phyloP scores from a whole-genome alignment of 352 stramenopile species.

The Phytophthora citricola region DNA sequence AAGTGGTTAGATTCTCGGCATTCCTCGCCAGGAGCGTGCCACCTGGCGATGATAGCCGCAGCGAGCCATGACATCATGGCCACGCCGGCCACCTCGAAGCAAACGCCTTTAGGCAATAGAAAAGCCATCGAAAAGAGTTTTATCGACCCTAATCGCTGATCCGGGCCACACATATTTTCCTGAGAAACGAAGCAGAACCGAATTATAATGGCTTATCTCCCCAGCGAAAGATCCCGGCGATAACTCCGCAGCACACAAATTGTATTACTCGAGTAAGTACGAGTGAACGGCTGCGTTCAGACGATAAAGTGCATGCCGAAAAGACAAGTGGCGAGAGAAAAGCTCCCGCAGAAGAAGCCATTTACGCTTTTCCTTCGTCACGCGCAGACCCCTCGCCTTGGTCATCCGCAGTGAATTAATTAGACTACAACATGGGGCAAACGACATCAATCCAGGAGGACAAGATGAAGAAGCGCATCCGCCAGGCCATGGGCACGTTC shows the following conservation, averaged over 20 bases:
- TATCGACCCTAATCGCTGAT: constrained; percentile 9
- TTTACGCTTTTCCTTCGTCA: constrained; percentile 33
- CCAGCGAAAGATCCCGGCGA: constrained; percentile 13
- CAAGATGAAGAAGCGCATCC: constrained; percentile 76
- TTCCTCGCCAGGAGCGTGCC: not conserved
- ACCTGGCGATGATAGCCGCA: constrained; percentile 11
- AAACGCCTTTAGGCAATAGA: constrained; percentile 23
- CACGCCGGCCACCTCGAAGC: constrained; percentile 2
- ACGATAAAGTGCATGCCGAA: constrained; percentile 9
- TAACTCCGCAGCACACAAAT: constrained; percentile 16
- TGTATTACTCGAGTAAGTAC: constrained; percentile 6
- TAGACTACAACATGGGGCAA: constrained; percentile 58
- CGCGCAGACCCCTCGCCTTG: not conserved
- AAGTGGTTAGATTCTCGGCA: not conserved
- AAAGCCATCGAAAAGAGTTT: constrained; percentile 3
- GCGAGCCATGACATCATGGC: constrained; percentile 25
- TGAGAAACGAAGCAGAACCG: constrained; percentile 26
- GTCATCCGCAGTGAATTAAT: constrained; percentile 3
- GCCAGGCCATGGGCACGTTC: constrained; percentile 74
- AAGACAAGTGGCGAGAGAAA: constrained; percentile 12
- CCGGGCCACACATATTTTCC: constrained; percentile 18
- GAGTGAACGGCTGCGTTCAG: too few species aligned
- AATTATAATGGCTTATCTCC: constrained; percentile 2
- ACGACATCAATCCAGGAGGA: constrained; percentile 73
- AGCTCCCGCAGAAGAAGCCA: constrained; percentile 22